Evolutionary conservation across 2,329 filamentous ascomycete genomes (phyloP), one percentile per base, ranked within the genome.

Genomic region (Xylaria sp.): DNA sequence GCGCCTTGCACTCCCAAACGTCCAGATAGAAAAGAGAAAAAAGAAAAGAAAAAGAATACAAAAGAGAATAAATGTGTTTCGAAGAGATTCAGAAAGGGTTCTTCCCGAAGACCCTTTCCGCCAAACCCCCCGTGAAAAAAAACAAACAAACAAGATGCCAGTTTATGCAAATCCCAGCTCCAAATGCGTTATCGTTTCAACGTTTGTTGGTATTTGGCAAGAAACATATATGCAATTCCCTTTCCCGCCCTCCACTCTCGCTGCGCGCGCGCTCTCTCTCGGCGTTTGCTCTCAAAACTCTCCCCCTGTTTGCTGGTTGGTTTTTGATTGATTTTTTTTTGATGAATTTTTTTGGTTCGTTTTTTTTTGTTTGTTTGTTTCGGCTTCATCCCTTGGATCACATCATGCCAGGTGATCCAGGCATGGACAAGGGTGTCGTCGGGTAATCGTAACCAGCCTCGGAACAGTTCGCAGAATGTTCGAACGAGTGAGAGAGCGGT

Each of bases 401-500:
- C 13, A 55, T 63, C 10, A 80, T 73, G 67, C 80, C 80, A 49
- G 88, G 88, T 50, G 87, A 89, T 52, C 80, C 81, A 37, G 87
- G 86, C 83, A 90, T 86, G n/a, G 87, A 90, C 65, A 88, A 76
- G 62, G 88, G 88, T 56, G 88, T 91, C 49, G 83, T 83, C 44
- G 87, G 88, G 75, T 86, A 86, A 65, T 85, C 82, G 70, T 83
- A 86, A 59, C 81, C 80, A 62, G 80, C 76, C 67, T 87, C 84
- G 37, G 83, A 86, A 73, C 83, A 84, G 69, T 78, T 80, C 62
- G 82, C 77, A 55, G 86, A 90, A 72, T 85, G 83, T 69, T 89
- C 86, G 73, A 86, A 89, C 34, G 85, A 88, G 72, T 89, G 87
- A 69, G 87, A 89, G 68, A 91, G 83, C 71, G 89, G 86, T 76